Evolutionary conservation across 306 rosid species (phyloP), one percentile per base, ranked within the genome.

Genomic region (Mimosa pudica): DNA sequence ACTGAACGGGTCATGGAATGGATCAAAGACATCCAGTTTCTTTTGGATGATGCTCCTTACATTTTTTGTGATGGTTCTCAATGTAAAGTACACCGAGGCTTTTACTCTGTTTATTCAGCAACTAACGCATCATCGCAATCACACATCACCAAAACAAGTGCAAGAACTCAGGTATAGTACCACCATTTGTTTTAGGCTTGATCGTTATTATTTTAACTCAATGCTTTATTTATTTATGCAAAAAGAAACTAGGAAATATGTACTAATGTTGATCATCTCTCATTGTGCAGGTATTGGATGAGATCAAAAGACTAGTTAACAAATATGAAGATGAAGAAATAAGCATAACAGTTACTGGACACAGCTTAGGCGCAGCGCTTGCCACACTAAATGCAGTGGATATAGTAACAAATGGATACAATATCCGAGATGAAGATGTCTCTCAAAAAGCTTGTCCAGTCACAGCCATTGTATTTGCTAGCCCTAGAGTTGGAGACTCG

Each of bases 391-490:
- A 49, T 49, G 55, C 55, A 13, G 55, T 49, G 55, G 55, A 49
- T 17, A 49, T 4, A 49, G 7, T 49, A 4, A 0, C 55, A 49
- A 49, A 1, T 49, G 1, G 6, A 49, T 49, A 6, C 14, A 49
- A 49, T 17, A 4, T 49, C 0, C n/a, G 97, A 60, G 65, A 24
- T 24, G 30, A 60, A 60, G 65, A 60, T 24, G 5, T 18, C 20
- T 18, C 33, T 2, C 36, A 62, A 32, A 30, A 30, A 0, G 16
- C 67, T 10, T 62, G 67, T 62, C 42, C 67, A 32, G 67, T 62
- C 1, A 62, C 55, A 62, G 67, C 67, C 14, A 62, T 62, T 62
- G n/a, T 62, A 1, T 62, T 62, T 62, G 67, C 67, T 11, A 62
- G 67, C 67, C 67, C 67, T 0, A 12, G 67, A 1, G 67, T 62